These are phyloP conservation scores for Penicillium oxalicum DNA, from an alignment of 2,329 filamentous ascomycete species.

Conservation along the genomic window DNA sequence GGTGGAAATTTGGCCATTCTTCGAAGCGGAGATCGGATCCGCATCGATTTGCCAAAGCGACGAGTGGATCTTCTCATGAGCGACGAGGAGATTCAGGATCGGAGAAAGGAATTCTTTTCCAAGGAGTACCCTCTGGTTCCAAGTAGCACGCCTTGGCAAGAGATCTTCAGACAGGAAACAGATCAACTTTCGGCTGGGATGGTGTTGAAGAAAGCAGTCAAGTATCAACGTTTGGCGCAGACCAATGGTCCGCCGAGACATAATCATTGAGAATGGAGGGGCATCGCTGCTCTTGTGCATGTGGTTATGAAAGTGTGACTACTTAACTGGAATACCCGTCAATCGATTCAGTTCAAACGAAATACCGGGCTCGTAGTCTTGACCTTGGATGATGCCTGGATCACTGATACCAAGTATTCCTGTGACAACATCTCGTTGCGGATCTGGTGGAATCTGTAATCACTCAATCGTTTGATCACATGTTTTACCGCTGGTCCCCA, in stretches of 20 bases:
- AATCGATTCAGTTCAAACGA: too few species aligned
- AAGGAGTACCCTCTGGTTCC: slow-evolving; percentile 5
- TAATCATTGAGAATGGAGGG: slow-evolving; percentile 30
- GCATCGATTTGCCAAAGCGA: slow-evolving; percentile 47
- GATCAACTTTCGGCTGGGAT: slow-evolving; percentile 44
- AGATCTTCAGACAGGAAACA: slow-evolving; percentile 45
- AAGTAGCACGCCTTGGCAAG: slow-evolving; percentile 45
- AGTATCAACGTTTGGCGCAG: slow-evolving; percentile 46
- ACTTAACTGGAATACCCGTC: too few species aligned
- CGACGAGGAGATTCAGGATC: slow-evolving; percentile 34
- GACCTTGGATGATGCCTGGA: too few species aligned
- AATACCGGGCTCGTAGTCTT: too few species aligned
- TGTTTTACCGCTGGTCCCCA: too few species aligned
- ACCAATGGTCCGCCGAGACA: slow-evolving; percentile 40
- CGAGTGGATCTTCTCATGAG: slow-evolving; percentile 44
- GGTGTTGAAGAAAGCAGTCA: slow-evolving; percentile 43
- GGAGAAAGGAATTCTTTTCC: slow-evolving; percentile 15
- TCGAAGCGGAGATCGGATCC: slow-evolving; percentile 45
- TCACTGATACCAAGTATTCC: too few species aligned
- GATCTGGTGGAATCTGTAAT: too few species aligned
- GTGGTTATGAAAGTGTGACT: neutral
- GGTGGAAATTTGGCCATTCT: slow-evolving; percentile 51
- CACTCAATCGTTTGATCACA: too few species aligned
- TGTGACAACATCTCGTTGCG: too few species aligned
- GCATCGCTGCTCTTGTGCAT: neutral